phyloP scores from a whole-genome alignment of 441 rosid species.

The Pelargonium citronellum region DNA sequence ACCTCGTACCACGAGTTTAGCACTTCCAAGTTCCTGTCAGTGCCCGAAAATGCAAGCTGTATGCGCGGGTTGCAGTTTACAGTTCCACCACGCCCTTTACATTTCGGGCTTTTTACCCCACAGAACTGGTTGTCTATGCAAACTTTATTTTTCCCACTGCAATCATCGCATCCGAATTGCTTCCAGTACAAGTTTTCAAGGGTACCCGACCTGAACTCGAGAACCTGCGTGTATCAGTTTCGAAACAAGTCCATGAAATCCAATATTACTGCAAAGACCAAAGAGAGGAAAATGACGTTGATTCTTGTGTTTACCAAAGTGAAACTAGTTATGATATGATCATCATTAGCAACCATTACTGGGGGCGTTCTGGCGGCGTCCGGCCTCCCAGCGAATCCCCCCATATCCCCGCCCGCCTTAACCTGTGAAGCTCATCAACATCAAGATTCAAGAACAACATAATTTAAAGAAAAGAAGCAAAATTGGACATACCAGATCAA shows the following conservation, averaged over 20 bases:
- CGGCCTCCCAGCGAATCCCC: conserved; percentile 79
- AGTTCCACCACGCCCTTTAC: conserved; percentile 42
- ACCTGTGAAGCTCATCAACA: conserved; percentile 28
- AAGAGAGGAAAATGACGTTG: background rate
- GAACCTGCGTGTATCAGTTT: conserved; percentile 36
- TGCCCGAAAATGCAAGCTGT: conserved; percentile 77
- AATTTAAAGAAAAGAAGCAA: background rate
- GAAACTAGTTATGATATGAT: conserved; percentile 56
- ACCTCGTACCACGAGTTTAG: conserved; percentile 90
- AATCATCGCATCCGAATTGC: conserved; percentile 61
- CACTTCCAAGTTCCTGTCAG: conserved; percentile 59
- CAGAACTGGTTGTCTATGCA: conserved; percentile 66
- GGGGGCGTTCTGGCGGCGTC: conserved; percentile 87
- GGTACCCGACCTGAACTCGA: conserved; percentile 71
- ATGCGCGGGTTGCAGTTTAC: conserved; percentile 51
- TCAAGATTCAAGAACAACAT: background rate
- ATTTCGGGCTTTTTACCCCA: conserved; percentile 48
- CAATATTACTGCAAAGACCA: too few species aligned
- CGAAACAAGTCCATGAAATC: too few species aligned
- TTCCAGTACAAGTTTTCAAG: conserved; percentile 73
- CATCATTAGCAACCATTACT: conserved; percentile 45
- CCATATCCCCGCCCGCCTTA: conserved; percentile 59
- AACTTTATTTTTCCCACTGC: conserved; percentile 34
- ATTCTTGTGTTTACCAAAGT: conserved; percentile 53
- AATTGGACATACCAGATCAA: conserved; percentile 44